A percentile compares a stretch with the other conserved stretches of the same genome.
phyloP scores from a whole-genome alignment of 495 filamentous ascomycete species.

The Xylaria acuta region DNA sequence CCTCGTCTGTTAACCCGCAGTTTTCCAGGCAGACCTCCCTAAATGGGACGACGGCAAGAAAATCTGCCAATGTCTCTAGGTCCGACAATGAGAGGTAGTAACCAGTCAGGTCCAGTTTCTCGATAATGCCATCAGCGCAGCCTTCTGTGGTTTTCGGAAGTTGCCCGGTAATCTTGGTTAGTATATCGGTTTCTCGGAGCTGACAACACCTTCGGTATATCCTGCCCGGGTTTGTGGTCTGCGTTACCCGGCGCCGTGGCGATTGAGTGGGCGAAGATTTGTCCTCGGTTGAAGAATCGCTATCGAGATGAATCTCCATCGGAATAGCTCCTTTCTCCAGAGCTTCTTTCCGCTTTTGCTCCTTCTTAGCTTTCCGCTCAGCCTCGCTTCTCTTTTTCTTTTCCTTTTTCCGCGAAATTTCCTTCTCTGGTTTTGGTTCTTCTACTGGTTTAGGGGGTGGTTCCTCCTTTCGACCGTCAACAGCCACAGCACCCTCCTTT shows the following conservation, averaged over 20 bases:
- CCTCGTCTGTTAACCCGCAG: constrained; percentile 84
- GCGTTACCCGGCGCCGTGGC: constrained; percentile 66
- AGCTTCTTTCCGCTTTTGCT: constrained; percentile 77
- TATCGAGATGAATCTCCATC: constrained; percentile 73
- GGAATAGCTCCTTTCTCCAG: constrained; percentile 83
- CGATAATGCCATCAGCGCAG: constrained; percentile 71
- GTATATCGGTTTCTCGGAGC: constrained; percentile 84
- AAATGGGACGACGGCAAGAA: constrained; percentile 90
- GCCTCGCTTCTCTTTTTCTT: constrained; percentile 92
- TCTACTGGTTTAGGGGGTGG: constrained; percentile 40
- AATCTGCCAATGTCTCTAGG: constrained; percentile 86
- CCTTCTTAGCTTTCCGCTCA: constrained; percentile 84
- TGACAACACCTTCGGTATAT: constrained; percentile 97
- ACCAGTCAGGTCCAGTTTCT: constrained; percentile 80
- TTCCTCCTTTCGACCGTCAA: constrained; percentile 36
- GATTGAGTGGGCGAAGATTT: constrained; percentile 34
- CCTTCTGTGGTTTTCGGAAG: constrained; percentile 72
- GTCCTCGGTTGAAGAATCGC: constrained; percentile 51
- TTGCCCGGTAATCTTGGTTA: constrained; percentile 87
- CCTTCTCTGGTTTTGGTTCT: constrained; percentile 46
- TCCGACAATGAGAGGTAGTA: constrained; percentile 85
- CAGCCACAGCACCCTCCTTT: constrained; percentile 35
- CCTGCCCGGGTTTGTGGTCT: constrained; percentile 88
- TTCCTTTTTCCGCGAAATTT: constrained; percentile 75
- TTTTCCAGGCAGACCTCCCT: constrained; percentile 84